Percentiles rank a stretch among this genome's conserved stretches.
phyloP scores from a whole-genome alignment of 257 asterid genomes.

The Solanum piurae region DNA sequence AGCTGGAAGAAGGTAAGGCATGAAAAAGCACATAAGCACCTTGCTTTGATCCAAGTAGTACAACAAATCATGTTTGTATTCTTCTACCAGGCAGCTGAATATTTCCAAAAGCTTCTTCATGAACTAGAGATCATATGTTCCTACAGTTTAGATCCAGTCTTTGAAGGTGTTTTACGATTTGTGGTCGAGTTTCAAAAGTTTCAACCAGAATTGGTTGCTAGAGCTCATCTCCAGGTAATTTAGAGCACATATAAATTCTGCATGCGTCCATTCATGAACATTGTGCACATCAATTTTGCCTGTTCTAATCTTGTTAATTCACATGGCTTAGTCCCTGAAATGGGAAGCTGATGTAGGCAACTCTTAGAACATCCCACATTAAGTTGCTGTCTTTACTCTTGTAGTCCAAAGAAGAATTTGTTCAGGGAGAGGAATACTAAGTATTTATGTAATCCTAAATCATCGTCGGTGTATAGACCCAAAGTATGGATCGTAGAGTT shows the following conservation, averaged over 20 bases:
- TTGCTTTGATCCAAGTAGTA: background rate
- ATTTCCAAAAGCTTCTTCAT: constrained; percentile 93
- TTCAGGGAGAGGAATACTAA: background rate
- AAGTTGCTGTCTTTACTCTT: background rate
- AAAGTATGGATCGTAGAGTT: background rate
- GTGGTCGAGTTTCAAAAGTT: constrained; percentile 74
- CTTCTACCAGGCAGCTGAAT: constrained; percentile 65
- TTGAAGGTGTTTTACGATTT: constrained; percentile 66
- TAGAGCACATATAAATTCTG: background rate
- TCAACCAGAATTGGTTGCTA: constrained; percentile 83
- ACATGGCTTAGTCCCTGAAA: background rate
- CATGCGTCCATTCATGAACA: background rate
- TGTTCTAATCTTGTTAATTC: background rate
- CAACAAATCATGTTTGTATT: background rate
- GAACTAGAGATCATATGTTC: constrained; percentile 78
- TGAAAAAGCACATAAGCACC: background rate
- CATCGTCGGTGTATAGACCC: background rate
- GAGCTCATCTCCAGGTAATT: constrained; percentile 84
- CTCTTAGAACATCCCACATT: background rate
- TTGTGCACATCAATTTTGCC: background rate
- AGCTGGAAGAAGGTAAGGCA: constrained; percentile 80
- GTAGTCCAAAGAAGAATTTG: background rate
- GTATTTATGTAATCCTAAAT: background rate
- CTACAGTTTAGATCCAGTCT: constrained; percentile 55
- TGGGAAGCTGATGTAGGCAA: background rate